Evolutionary conservation across 2,329 filamentous ascomycete species (phyloP).

Genomic region (Mycocentrospora acerina): DNA sequence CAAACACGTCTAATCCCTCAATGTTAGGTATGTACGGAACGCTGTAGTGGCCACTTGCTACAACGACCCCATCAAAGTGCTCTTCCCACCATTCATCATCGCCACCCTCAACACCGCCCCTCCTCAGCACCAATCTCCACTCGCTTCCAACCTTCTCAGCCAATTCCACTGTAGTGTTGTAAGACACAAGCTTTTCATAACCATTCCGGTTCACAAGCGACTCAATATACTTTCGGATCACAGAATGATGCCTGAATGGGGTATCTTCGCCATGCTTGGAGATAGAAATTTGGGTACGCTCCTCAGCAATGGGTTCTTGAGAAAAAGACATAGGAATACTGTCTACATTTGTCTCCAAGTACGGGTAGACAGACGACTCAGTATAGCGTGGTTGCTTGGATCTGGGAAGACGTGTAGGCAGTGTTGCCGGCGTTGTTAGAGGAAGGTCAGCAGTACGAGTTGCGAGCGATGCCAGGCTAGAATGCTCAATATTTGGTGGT

Average conservation of each 20-base stretch:
- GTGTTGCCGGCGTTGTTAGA: constrained; percentile 14
- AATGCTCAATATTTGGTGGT: constrained; percentile 22
- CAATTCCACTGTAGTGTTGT: constrained; percentile 63
- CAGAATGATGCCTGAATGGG: constrained; percentile 63
- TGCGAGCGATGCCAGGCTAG: constrained; percentile 19
- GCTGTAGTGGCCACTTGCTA: constrained; percentile 62
- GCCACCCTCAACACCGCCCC: constrained; percentile 25
- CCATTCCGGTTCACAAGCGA: constrained; percentile 54
- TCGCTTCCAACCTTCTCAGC: constrained; percentile 55
- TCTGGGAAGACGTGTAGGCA: constrained; percentile 21
- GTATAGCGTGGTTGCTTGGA: constrained; percentile 20
- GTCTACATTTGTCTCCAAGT: constrained; percentile 67
- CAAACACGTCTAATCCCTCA: constrained; percentile 52
- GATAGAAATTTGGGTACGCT: constrained; percentile 45
- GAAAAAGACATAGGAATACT: constrained; percentile 61
- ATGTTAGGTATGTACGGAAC: constrained; percentile 59
- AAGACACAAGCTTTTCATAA: constrained; percentile 56
- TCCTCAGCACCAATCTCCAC: constrained; percentile 53
- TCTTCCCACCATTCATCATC: constrained; percentile 65
- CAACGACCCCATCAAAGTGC: constrained; percentile 61
- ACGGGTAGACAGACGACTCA: constrained; percentile 54
- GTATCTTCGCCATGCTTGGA: constrained; percentile 57
- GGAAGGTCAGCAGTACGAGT: constrained; percentile 21
- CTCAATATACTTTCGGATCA: constrained; percentile 59
- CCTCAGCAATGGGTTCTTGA: constrained; percentile 55